Evolutionary conservation across 1,284 basidiomycete species (phyloP).

Genomic region (Austroboletus rostrupii): DNA sequence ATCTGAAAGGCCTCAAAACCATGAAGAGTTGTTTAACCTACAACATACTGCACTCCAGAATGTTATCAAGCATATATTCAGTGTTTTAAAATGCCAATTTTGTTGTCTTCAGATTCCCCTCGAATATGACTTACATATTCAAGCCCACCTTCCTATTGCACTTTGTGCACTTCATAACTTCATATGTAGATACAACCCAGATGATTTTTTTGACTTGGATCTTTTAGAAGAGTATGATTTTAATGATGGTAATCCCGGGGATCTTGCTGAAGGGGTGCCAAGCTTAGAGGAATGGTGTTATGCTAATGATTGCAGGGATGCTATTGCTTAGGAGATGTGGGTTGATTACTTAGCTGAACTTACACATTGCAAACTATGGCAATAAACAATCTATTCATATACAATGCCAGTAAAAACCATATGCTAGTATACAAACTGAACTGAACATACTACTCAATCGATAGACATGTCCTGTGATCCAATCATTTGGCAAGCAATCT

Average conservation of each 20-base stretch:
- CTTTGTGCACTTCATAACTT: slow-evolving; percentile 37
- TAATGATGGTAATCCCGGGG: not conserved
- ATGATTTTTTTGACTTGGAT: not conserved
- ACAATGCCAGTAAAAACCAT: not conserved
- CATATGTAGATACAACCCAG: slow-evolving; percentile 13
- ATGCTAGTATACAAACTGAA: not conserved
- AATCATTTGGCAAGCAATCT: not conserved
- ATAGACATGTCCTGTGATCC: not conserved
- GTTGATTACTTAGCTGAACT: not conserved
- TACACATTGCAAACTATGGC: not conserved
- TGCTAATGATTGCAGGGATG: not conserved
- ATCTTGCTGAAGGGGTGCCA: not conserved
- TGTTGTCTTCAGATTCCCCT: slow-evolving; percentile 24
- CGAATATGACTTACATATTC: slow-evolving; percentile 28
- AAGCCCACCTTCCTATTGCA: slow-evolving; percentile 30
- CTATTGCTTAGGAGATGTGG: not conserved
- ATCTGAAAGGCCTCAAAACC: slow-evolving; percentile 5
- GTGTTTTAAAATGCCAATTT: slow-evolving; percentile 35
- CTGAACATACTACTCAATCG: not conserved
- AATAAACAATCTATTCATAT: not conserved
- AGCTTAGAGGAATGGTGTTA: not conserved
- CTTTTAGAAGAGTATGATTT: too few species aligned
- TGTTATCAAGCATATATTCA: slow-evolving; percentile 32
- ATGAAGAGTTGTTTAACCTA: slow-evolving; percentile 40
- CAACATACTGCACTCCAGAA: slow-evolving; percentile 23